These are phyloP conservation scores for Alternaria infectoria DNA, from an alignment of 2,329 filamentous ascomycete species.

Conservation along the genomic window DNA sequence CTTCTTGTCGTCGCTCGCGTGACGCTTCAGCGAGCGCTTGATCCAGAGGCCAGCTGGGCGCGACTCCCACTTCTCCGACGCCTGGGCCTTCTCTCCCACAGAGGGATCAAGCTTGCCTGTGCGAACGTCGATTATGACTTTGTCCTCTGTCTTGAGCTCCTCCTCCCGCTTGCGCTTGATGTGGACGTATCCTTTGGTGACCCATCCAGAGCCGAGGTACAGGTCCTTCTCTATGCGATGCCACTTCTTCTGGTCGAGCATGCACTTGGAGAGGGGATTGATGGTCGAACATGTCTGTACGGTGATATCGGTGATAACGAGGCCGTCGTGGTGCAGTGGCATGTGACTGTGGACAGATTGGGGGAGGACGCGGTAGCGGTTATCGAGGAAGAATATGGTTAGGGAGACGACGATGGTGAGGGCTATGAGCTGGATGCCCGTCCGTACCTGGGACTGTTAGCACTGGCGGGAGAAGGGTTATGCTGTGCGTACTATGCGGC, in stretches of 20 bases:
- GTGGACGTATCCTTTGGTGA: slow-evolving; percentile 79
- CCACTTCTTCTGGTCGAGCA: slow-evolving; percentile 75
- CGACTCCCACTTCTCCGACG: slow-evolving; percentile 75
- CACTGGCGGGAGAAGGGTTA: not conserved
- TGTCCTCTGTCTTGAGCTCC: slow-evolving; percentile 75
- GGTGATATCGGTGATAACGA: slow-evolving; percentile 84
- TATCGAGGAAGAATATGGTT: slow-evolving; percentile 82
- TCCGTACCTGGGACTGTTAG: slow-evolving; percentile 55
- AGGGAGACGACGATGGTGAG: slow-evolving; percentile 69
- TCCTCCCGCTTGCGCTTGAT: slow-evolving; percentile 86
- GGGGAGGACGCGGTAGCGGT: slow-evolving; percentile 85
- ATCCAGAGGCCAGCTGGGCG: slow-evolving; percentile 82
- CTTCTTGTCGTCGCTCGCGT: slow-evolving; percentile 75
- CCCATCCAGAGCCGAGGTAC: slow-evolving; percentile 76
- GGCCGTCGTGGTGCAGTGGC: slow-evolving; percentile 79
- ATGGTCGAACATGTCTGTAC: slow-evolving; percentile 76
- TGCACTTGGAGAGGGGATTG: slow-evolving; percentile 77
- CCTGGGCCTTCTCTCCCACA: slow-evolving; percentile 60
- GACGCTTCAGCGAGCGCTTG: slow-evolving; percentile 72
- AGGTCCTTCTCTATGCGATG: slow-evolving; percentile 88
- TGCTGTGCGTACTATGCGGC: slow-evolving; percentile 44
- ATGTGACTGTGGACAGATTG: slow-evolving; percentile 85
- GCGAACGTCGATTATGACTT: slow-evolving; percentile 78
- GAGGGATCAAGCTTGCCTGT: slow-evolving; percentile 76
- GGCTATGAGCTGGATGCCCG: slow-evolving; percentile 75